Conservation (phyloP, 305 asterid genomes). For the Solanum hybrid region DNA sequence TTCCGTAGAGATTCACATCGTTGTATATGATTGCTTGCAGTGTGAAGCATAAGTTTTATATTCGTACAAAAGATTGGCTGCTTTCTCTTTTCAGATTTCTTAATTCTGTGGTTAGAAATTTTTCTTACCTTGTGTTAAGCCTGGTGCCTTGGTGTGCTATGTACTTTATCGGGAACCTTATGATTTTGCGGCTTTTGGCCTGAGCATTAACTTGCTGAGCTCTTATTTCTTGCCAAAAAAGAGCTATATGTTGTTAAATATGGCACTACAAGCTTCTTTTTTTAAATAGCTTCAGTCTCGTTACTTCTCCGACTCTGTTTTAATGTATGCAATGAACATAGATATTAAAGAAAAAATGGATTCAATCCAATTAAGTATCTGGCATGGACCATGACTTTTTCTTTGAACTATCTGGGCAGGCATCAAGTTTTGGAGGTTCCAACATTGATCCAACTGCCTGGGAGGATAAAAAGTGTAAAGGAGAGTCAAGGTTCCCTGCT, state of each 20-base stretch:
- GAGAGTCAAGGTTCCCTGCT: constrained; percentile 97
- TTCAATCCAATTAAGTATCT: neutral
- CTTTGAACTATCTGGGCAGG: constrained; percentile 29
- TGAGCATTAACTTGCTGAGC: neutral
- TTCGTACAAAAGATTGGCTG: neutral
- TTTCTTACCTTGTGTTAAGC: neutral
- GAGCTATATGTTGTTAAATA: neutral
- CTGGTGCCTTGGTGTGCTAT: neutral
- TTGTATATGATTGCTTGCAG: neutral
- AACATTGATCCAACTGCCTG: constrained; percentile 97
- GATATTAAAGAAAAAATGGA: neutral
- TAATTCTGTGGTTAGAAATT: neutral
- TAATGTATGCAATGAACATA: neutral
- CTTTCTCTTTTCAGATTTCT: neutral
- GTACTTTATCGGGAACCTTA: neutral
- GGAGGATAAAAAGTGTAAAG: constrained; percentile 98
- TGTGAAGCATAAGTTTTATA: neutral
- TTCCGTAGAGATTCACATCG: neutral
- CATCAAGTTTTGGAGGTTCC: constrained; percentile 82
- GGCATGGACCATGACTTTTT: neutral
- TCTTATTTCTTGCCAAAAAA: neutral
- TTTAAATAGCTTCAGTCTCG: neutral
- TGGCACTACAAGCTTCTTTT: neutral
- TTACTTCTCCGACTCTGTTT: neutral
- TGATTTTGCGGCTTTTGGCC: neutral